Percentiles rank a stretch among this genome's conserved stretches.
These are phyloP conservation scores for Erodium chrysanthum DNA, from an alignment of 441 rosid genomes.

Conservation along the genomic window DNA sequence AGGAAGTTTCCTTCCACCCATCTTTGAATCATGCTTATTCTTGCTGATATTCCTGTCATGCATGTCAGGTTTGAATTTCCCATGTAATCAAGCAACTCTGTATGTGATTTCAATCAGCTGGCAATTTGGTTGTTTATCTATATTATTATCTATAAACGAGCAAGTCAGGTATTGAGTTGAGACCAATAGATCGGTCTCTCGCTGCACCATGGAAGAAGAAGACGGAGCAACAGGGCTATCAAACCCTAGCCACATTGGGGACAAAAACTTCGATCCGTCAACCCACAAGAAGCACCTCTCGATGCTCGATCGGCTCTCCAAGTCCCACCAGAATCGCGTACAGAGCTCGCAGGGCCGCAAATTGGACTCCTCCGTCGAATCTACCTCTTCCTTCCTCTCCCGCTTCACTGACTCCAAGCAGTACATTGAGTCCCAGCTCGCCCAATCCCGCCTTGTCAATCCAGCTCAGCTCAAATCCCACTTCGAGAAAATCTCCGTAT, in stretches of 20 bases:
- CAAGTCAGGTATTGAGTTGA: no score
- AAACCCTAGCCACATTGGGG: background rate
- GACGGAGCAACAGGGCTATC: background rate
- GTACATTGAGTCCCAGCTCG: conserved; percentile 47
- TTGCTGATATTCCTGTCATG: background rate
- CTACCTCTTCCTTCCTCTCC: conserved; percentile 42
- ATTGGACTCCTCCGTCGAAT: conserved; percentile 16
- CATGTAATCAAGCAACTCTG: background rate
- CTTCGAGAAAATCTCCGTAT: conserved; percentile 39
- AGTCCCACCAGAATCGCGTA: background rate
- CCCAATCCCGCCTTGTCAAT: conserved; percentile 29
- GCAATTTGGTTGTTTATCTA: background rate
- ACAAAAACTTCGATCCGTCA: background rate
- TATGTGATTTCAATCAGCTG: background rate
- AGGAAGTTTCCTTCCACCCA: background rate
- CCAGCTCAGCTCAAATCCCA: conserved; percentile 34
- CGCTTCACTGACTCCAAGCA: conserved; percentile 45
- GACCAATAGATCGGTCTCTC: no score
- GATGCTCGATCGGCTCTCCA: background rate
- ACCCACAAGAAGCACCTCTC: conserved; percentile 1
- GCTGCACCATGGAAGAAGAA: background rate
- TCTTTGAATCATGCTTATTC: background rate
- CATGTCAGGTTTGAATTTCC: background rate
- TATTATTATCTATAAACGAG: no score
- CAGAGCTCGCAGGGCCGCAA: background rate